These are phyloP conservation scores for Luvunga scandens DNA, from an alignment of 345 rosid genomes.

Conservation along the genomic window DNA sequence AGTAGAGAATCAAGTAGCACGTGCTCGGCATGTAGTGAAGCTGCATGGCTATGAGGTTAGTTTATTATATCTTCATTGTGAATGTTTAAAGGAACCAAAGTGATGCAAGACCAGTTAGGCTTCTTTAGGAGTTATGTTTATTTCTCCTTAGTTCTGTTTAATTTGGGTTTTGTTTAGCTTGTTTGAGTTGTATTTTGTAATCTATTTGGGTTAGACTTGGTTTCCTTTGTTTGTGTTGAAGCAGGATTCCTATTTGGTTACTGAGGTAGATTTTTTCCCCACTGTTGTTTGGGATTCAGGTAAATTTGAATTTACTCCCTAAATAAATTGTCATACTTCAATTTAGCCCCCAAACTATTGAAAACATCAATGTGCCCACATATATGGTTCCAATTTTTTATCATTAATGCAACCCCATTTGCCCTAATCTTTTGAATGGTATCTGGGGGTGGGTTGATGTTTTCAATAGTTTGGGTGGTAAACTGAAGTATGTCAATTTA, in stretches of 20 bases:
- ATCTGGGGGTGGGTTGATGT: no score
- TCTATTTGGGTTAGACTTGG: not conserved
- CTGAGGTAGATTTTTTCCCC: not conserved
- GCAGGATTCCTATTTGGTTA: not conserved
- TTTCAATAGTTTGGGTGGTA: no score
- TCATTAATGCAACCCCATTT: no score
- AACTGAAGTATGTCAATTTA: no score
- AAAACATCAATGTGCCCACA: no score
- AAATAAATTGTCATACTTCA: no score
- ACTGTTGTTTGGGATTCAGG: not conserved
- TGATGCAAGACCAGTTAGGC: not conserved
- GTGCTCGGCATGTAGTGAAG: constrained; percentile 73
- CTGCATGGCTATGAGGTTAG: constrained; percentile 83
- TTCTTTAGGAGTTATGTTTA: not conserved
- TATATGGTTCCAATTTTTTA: no score
- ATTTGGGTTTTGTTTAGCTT: not conserved
- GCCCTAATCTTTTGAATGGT: no score
- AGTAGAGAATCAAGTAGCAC: constrained; percentile 91
- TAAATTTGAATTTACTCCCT: no score
- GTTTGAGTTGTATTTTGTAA: not conserved
- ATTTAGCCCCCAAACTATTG: no score
- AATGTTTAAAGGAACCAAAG: not conserved
- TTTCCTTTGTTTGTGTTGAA: not conserved
- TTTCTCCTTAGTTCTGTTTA: not conserved
- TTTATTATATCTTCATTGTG: constrained; percentile 10